Evolutionary conservation across 2,329 filamentous ascomycete genomes (phyloP).

Genomic region (Venturia asperata): DNA sequence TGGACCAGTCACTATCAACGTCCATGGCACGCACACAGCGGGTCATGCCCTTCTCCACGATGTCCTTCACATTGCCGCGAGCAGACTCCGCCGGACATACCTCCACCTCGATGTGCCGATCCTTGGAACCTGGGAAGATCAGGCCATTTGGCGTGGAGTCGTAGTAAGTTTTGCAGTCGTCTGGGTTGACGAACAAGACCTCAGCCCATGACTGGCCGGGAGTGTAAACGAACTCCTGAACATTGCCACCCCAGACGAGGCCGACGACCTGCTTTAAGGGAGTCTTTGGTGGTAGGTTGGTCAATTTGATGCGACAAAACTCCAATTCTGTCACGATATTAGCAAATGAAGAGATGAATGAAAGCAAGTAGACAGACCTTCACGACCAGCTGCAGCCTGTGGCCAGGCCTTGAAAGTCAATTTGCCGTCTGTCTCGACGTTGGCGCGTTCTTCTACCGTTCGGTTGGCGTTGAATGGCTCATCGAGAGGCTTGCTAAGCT

Average conservation of each 20-base stretch:
- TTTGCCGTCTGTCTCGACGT: constrained; percentile 16
- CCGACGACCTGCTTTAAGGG: constrained; percentile 17
- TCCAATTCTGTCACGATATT: not conserved
- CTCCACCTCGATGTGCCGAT: constrained; percentile 27
- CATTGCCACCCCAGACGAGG: constrained; percentile 33
- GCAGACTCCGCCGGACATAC: constrained; percentile 23
- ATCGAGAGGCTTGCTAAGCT: not conserved
- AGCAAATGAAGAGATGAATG: not conserved
- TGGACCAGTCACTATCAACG: constrained; percentile 35
- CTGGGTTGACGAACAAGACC: constrained; percentile 30
- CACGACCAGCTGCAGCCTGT: not conserved
- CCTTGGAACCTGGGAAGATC: constrained; percentile 19
- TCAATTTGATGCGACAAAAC: constrained; percentile 21
- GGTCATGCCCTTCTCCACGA: constrained; percentile 34
- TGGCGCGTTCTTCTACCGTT: not conserved
- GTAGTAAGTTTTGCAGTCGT: constrained; percentile 31
- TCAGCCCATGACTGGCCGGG: constrained; percentile 25
- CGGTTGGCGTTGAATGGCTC: not conserved
- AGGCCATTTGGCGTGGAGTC: constrained; percentile 32
- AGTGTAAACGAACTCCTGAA: constrained; percentile 29
- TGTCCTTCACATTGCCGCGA: constrained; percentile 36
- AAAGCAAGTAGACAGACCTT: not conserved
- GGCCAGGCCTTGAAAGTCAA: constrained; percentile 15
- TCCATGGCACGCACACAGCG: constrained; percentile 41
- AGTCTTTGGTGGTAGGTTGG: constrained; percentile 18